Base-by-base conservation (phyloP, 1,284 basidiomycete genomes). In the Rhodotorula sp. region DNA sequence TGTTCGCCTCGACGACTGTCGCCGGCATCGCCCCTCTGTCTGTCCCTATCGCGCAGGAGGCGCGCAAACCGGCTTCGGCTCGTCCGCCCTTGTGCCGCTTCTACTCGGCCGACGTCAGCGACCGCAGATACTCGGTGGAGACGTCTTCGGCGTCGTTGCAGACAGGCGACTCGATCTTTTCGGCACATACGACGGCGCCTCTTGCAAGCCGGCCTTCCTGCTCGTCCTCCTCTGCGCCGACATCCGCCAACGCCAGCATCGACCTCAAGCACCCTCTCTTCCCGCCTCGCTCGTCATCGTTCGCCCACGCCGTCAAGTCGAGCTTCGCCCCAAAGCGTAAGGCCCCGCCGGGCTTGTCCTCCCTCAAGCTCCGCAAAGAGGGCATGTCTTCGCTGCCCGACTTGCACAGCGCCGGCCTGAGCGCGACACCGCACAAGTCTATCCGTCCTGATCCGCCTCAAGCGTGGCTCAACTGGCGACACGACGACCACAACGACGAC, bases 331-430 rank as follows among this genome's bases (percentile, higher is more conserved):
- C 30, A 11, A n/a, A 10, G 20, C 34, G 30, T n/a, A 34, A 30
- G 39, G 30, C 60, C 3, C 24, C n/a, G 47, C 22, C 8, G 20
- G 27, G 53, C 39, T 44, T 39, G 6, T 29, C 48, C 4, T 32
- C 29, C 7, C 52, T 59, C 13, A 36, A 39, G 4, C 46, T 52
- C 7, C 36, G 49, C 13, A 27, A 27, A 22, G 52, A 51, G 29
- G 62, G 67, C 17, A 61, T 53, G 58, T 46, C 57, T 9, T 68
- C 62, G 24, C 36, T 53, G 1, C 67, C 67, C 4, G 47, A 59
- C 57, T 22, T 59, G 7, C 48, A 24, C 48, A 22, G 10, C 8
- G 39, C 39, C 39, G 39, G 39, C 13, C 39, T 44, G 13, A 44
- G 39, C 39, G 39, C 39, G 39, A 44, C 7, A 13, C 7, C 19